Percentiles rank a stretch among this genome's conserved stretches.
phyloP scores from a whole-genome alignment of 768 basidiomycete species.

The Sporobolomyces roseus region DNA sequence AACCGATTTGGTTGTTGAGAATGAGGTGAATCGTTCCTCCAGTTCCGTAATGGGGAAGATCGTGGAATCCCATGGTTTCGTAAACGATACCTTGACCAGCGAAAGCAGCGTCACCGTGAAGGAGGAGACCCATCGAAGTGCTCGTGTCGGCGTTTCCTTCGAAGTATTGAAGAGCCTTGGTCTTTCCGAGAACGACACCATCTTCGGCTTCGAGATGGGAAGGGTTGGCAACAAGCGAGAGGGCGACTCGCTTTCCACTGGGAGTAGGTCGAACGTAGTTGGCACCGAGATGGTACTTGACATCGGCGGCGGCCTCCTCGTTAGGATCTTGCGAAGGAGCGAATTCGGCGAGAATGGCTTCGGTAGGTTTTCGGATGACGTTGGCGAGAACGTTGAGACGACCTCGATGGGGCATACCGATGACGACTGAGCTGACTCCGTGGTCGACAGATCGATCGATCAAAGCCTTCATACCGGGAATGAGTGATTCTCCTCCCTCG shows the following conservation, averaged over 20 bases:
- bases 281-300: slow-evolving; percentile 98
- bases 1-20: slow-evolving; percentile 98
- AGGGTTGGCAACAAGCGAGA: slow-evolving; percentile 97
- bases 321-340: slow-evolving; percentile 65
- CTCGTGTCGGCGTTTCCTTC: slow-evolving; percentile 62
- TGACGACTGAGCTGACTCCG: slow-evolving; percentile 91
- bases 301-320: slow-evolving; percentile 85
- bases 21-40: slow-evolving; percentile 98
- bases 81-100: slow-evolving; percentile 98
- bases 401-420: slow-evolving; percentile 99
- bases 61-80: slow-evolving; percentile 98
- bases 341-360: slow-evolving; percentile 97
- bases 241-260: slow-evolving; percentile 92
- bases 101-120: slow-evolving; percentile 98
- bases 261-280: slow-evolving; percentile 98
- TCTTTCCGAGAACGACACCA: slow-evolving; percentile 97
- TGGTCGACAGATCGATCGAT: slow-evolving; percentile 96
- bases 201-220: slow-evolving; percentile 97
- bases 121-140: slow-evolving; percentile 87
- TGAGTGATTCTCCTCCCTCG: slow-evolving; percentile 93
- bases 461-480: slow-evolving; percentile 99
- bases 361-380: slow-evolving; percentile 96
- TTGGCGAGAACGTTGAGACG: slow-evolving; percentile 96
- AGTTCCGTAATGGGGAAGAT: slow-evolving; percentile 88
- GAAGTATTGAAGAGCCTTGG: slow-evolving; percentile 91